These are phyloP conservation scores for Boletus edulis DNA, from an alignment of 768 basidiomycete genomes.

Conservation along the genomic window DNA sequence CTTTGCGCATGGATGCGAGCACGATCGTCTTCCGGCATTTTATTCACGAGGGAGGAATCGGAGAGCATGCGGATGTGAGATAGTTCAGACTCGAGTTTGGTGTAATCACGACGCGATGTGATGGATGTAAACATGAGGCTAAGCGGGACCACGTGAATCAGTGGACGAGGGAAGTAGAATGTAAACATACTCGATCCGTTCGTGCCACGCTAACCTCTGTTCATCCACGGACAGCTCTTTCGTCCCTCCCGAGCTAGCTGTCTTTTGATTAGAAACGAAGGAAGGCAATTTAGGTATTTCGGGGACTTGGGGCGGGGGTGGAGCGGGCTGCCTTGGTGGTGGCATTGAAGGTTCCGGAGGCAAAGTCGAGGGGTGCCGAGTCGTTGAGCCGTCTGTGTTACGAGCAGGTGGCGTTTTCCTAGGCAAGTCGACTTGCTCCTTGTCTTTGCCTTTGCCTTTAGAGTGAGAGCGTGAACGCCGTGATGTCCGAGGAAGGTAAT, in stretches of 20 bases:
- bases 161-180: background rate
- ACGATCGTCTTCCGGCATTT: constrained; percentile 27
- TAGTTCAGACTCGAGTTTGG: constrained; percentile 34
- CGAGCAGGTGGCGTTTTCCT: background rate
- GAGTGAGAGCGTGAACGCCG: constrained; percentile 14
- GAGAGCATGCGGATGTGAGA: constrained; percentile 24
- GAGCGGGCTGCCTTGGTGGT: constrained; percentile 19
- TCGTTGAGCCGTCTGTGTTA: background rate
- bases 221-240: constrained; percentile 35
- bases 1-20: constrained; percentile 24
- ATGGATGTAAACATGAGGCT: constrained; percentile 39
- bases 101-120: constrained; percentile 31
- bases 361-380: background rate
- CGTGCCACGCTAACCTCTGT: constrained; percentile 37
- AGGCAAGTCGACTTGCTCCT: background rate
- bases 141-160: background rate
- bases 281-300: constrained; percentile 17
- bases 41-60: constrained; percentile 20
- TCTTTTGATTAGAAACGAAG: constrained; percentile 16
- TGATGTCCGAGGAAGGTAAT: constrained; percentile 2
- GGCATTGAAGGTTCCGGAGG: constrained; percentile 17
- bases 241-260: background rate
- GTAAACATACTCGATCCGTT: constrained; percentile 39
- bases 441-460: constrained; percentile 1
- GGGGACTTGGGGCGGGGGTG: constrained; percentile 18